phyloP scores from a whole-genome alignment of 768 basidiomycete genomes.

The Chalciporus pseudorubinellus region DNA sequence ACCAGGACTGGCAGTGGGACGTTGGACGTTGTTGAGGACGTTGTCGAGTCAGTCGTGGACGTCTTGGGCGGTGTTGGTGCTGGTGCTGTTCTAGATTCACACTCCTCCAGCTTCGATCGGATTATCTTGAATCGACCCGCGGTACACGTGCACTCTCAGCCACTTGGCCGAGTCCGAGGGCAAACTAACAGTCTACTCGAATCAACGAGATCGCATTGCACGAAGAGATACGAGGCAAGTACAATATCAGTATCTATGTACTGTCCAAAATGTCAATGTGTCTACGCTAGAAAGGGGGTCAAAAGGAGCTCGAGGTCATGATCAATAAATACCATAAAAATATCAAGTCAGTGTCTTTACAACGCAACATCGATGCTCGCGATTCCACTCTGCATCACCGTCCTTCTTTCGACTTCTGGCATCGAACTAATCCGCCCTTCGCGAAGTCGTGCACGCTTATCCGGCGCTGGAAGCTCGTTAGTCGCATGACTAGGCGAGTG shows the following conservation, averaged over 20 bases:
- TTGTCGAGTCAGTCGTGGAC: not conserved
- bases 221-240: too few relatives aligned
- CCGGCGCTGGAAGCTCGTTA: not conserved
- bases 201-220: too few relatives aligned
- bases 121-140: conserved; percentile 20
- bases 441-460: conserved; percentile 23
- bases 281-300: not conserved
- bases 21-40: not conserved
- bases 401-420: conserved; percentile 23
- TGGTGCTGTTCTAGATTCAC: conserved; percentile 14
- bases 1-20: not conserved
- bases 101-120: conserved; percentile 14
- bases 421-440: conserved; percentile 12
- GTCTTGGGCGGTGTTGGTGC: not conserved
- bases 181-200: not conserved
- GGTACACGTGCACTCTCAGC: conserved; percentile 10
- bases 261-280: not conserved
- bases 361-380: conserved; percentile 25
- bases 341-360: conserved; percentile 10
- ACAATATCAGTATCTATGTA: not conserved
- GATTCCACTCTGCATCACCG: conserved; percentile 22
- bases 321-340: conserved; percentile 20
- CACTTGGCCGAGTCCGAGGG: not conserved
- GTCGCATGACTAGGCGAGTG: not conserved
- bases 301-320: not conserved